Evolutionary conservation across 1,139 yeast species (phyloP), one percentile per base, ranked within the genome.

Genomic region (Wickerhamomyces sp.): DNA sequence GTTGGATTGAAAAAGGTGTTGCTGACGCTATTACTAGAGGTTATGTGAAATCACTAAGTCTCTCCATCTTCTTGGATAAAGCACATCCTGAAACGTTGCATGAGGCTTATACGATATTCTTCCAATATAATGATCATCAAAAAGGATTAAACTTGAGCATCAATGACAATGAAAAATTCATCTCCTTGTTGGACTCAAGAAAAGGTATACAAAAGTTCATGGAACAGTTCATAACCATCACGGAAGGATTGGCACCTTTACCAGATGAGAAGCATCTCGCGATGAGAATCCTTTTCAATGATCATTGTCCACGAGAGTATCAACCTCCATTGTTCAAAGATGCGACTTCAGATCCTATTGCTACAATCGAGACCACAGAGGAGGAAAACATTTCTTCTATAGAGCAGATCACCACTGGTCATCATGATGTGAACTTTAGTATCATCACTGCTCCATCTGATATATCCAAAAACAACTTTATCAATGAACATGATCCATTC

Each of bases 1-100:
- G 66, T 36, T 75, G 80, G 77, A 49, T 77, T 20, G 77, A 75
- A 30, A 54, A 55, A 21, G 76, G 79, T 7, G 64, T 72, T 5
- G 54, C 58, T 32, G 70, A 67, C 28, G 66, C 75, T 1, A 54
- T 76, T 11, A 59, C 58, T 21, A 45, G 52, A 22, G 59, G 65
- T 17, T 66, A 62, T 37, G 49, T 78, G 23, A 58, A 62, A 37
- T 70, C 72, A 0, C 43, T 77, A 13, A 66, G 70, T 36, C 53
- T 77, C 26, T 65, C 70, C 1, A 62, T 75, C 6, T 61, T 68
- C 34, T 44, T 65, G 8, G 66, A 70, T 40, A 63, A 64, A 20
- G 38, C 47, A 3, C 45, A 57, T 1, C 72, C 75, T 4, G 44
- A 51, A 4, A 59, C 62, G 1, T 42, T 72, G 12, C 51, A 55